phyloP scores from a whole-genome alignment of 2,329 filamentous ascomycete genomes.

The Pseudocercospora musae region DNA sequence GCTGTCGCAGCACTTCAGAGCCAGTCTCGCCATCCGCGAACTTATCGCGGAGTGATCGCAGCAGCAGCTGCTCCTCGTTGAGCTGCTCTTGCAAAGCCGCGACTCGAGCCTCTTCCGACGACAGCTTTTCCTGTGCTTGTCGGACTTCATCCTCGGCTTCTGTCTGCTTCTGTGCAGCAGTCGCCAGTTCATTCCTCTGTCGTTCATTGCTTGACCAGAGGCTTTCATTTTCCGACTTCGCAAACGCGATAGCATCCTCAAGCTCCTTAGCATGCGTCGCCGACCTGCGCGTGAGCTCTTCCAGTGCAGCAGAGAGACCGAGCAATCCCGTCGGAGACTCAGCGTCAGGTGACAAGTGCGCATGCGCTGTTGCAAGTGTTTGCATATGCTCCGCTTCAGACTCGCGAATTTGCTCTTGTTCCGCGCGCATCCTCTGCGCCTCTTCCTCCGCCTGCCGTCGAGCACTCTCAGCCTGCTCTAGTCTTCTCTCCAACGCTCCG shows the following conservation, averaged over 20 bases:
- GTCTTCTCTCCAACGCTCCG: slow-evolving; percentile 54
- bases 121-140: slow-evolving; percentile 43
- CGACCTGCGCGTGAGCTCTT: slow-evolving; percentile 44
- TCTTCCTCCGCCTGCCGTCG: slow-evolving; percentile 33
- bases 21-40: slow-evolving; percentile 81
- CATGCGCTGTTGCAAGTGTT: slow-evolving; percentile 37
- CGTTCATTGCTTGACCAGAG: slow-evolving; percentile 40
- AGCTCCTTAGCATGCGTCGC: slow-evolving; percentile 45
- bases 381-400: slow-evolving; percentile 33
- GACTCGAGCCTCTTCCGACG: slow-evolving; percentile 47
- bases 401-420: slow-evolving; percentile 56
- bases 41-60: slow-evolving; percentile 65
- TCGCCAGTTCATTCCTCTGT: slow-evolving; percentile 36
- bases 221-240: slow-evolving; percentile 46
- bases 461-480: slow-evolving; percentile 34
- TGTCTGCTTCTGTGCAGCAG: slow-evolving; percentile 31
- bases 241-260: slow-evolving; percentile 46
- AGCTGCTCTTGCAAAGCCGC: slow-evolving; percentile 50
- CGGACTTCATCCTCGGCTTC: slow-evolving; percentile 39
- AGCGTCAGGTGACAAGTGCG: slow-evolving; percentile 37
- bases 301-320: slow-evolving; percentile 42
- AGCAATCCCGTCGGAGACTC: slow-evolving; percentile 38
- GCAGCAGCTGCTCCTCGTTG: slow-evolving; percentile 65
- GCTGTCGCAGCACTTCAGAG: slow-evolving; percentile 71
- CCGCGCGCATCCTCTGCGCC: slow-evolving; percentile 53